phyloP scores from a whole-genome alignment of 176 grass and related monocot species.

The Musa acuminata region DNA sequence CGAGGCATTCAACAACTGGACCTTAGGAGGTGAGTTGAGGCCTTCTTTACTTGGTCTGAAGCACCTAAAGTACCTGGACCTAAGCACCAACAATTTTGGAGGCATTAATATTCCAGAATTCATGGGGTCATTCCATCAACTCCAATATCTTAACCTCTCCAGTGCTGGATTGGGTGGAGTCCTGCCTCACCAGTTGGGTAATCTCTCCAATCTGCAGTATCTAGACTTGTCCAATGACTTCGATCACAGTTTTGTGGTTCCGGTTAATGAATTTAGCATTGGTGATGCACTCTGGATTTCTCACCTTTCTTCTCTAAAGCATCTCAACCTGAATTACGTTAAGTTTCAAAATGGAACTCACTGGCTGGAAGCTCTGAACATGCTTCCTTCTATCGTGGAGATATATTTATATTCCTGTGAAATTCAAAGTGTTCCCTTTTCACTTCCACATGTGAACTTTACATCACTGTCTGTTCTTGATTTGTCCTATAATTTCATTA shows the following conservation, averaged over 20 bases:
- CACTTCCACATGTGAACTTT: not conserved
- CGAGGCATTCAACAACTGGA: not conserved
- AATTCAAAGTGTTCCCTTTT: not conserved
- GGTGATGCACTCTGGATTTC: not conserved
- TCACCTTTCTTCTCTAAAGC: not conserved
- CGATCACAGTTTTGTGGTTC: not conserved
- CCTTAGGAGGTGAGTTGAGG: not conserved
- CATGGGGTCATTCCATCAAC: too few species aligned
- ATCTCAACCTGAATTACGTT: not conserved
- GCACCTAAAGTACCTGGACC: not conserved
- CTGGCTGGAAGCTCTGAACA: not conserved
- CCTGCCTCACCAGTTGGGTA: not conserved
- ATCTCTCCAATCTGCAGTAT: not conserved
- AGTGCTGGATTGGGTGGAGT: not conserved
- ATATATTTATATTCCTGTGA: not conserved
- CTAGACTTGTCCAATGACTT: not conserved
- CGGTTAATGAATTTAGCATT: not conserved
- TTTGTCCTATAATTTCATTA: not conserved
- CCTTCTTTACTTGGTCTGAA: not conserved
- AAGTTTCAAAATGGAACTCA: not conserved
- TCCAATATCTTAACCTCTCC: not conserved
- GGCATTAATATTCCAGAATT: not conserved
- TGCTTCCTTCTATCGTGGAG: not conserved
- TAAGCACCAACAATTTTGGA: not conserved
- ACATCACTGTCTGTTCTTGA: slow-evolving; percentile 4